These are phyloP conservation scores for Rosa rugosa DNA, from an alignment of 306 rosid genomes.

Conservation along the genomic window DNA sequence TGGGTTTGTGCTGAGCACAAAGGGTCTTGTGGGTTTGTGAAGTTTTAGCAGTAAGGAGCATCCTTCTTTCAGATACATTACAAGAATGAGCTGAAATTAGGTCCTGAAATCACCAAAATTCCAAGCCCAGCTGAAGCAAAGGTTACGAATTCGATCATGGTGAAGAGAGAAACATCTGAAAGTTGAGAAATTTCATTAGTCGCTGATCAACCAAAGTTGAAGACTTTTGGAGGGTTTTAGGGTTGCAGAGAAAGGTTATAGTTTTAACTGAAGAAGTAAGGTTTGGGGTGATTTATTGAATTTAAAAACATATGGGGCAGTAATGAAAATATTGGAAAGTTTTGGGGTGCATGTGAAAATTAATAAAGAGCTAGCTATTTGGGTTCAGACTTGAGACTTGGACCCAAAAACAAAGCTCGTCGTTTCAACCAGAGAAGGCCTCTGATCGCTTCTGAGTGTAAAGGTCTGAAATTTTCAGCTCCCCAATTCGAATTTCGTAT, in stretches of 20 bases:
- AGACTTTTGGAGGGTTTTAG: background rate
- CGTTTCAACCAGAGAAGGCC: background rate
- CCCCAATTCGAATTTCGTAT: background rate
- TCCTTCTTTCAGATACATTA: conserved; percentile 70
- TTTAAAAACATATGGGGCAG: background rate
- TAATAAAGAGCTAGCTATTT: background rate
- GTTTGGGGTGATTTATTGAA: background rate
- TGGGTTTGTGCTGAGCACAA: conserved; percentile 59
- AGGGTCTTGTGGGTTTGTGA: conserved; percentile 59
- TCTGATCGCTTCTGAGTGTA: conserved; percentile 9
- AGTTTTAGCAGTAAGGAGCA: conserved; percentile 58
- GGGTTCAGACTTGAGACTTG: background rate
- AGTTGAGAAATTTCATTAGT: background rate
- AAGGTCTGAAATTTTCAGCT: conserved; percentile 1
- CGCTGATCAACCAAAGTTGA: background rate
- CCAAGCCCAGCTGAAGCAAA: background rate
- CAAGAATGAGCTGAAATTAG: background rate
- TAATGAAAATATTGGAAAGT: background rate
- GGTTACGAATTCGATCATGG: background rate
- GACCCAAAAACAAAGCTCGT: conserved; percentile 15
- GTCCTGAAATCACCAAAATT: background rate
- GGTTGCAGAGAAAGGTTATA: background rate
- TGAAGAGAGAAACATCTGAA: background rate
- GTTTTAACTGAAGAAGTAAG: background rate
- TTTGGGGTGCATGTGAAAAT: background rate